Percentiles rank a stretch among this genome's conserved stretches.
Evolutionary conservation across 768 basidiomycete genomes (phyloP).

Genomic region (Crepidotus variabilis): DNA sequence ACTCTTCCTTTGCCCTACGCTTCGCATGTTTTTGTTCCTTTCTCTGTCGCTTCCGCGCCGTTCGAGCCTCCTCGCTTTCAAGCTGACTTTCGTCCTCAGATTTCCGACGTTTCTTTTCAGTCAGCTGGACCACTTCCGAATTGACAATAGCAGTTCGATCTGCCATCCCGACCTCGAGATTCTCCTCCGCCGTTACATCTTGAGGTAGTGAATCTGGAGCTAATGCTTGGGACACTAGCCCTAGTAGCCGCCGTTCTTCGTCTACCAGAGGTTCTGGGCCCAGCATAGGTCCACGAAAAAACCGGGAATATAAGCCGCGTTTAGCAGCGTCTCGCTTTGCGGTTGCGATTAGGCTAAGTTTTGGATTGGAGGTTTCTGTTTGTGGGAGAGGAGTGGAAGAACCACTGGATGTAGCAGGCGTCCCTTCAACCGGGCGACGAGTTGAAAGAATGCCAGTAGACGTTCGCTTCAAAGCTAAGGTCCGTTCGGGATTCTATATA

Average conservation of each 20-base stretch:
- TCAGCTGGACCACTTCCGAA: slow-evolving; percentile 5
- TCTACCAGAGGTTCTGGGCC: slow-evolving; percentile 37
- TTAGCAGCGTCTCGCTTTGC: slow-evolving; percentile 81
- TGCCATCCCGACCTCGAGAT: slow-evolving; percentile 9
- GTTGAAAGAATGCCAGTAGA: slow-evolving; percentile 75
- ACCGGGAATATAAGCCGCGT: slow-evolving; percentile 70
- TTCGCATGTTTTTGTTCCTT: slow-evolving; percentile 8
- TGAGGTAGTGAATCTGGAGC: slow-evolving; percentile 8
- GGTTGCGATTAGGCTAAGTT: slow-evolving; percentile 48
- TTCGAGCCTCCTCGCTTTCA: slow-evolving; percentile 8
- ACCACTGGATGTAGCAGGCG: slow-evolving; percentile 45
- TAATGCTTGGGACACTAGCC: slow-evolving; percentile 11
- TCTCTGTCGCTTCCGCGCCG: slow-evolving; percentile 10
- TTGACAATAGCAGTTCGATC: background rate
- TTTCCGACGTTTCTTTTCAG: slow-evolving; percentile 12
- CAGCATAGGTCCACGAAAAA: slow-evolving; percentile 75
- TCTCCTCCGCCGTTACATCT: slow-evolving; percentile 8
- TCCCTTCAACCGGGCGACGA: slow-evolving; percentile 51
- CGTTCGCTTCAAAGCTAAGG: slow-evolving; percentile 49
- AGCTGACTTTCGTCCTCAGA: slow-evolving; percentile 12
- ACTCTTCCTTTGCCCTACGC: background rate
- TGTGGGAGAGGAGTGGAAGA: slow-evolving; percentile 32
- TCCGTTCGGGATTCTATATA: slow-evolving; percentile 3
- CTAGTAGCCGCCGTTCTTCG: slow-evolving; percentile 13
- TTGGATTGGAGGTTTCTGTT: slow-evolving; percentile 22